Percentiles rank a stretch among this genome's conserved stretches.
These are phyloP conservation scores for Halteria grandinella DNA, from an alignment of 73 alveolate genomes.

Conservation along the genomic window DNA sequence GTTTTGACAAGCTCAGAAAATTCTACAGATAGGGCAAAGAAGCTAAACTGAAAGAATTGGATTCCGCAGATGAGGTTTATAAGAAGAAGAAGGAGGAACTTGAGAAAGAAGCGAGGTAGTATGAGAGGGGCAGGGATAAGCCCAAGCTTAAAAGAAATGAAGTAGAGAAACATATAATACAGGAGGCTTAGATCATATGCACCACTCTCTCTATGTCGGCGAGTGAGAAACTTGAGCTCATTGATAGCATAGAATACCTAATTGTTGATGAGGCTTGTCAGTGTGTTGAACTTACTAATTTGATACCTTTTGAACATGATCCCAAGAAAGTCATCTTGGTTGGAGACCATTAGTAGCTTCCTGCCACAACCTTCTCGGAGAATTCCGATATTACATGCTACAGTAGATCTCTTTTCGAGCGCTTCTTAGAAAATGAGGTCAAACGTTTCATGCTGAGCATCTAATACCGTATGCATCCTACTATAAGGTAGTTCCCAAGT, in stretches of 20 bases:
- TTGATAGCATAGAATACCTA: conserved; percentile 70
- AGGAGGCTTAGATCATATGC: conserved; percentile 31
- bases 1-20: background rate
- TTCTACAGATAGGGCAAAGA: background rate
- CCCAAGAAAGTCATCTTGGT: conserved; percentile 85
- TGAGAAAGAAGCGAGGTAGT: too few species aligned
- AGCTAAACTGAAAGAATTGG: too few species aligned
- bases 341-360: conserved; percentile 97
- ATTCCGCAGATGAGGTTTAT: background rate
- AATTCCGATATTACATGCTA: conserved; percentile 71
- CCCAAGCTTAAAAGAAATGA: conserved; percentile 25
- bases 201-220: conserved; percentile 43
- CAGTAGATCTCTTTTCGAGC: conserved; percentile 87
- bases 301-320: conserved; percentile 88
- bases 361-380: conserved; percentile 96
- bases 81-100: conserved; percentile 6
- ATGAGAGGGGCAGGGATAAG: background rate
- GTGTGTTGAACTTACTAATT: conserved; percentile 83
- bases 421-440: conserved; percentile 86
- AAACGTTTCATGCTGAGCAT: conserved; percentile 84
- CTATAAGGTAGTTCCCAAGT: conserved; percentile 88
- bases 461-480: conserved; percentile 96
- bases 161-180: background rate
- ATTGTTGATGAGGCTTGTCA: conserved; percentile 96
- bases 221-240: conserved; percentile 26